Base-by-base conservation (phyloP, 805 yeast genomes). In the Candida peoriensis region DNA sequence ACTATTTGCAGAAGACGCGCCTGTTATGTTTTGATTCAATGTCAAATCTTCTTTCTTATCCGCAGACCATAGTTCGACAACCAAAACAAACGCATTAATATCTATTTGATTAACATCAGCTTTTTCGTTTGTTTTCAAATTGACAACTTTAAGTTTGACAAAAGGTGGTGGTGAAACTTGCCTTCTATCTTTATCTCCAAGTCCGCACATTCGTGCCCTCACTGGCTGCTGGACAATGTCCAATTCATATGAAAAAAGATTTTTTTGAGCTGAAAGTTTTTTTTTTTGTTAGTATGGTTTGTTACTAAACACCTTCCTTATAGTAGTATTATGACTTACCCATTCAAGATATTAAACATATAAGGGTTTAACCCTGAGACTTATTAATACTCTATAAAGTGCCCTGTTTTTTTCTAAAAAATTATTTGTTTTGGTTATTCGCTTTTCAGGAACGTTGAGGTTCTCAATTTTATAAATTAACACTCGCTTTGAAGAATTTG, bases 121-220 rank as follows among this genome's bases (percentile, higher is more conserved):
- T 8, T 44, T 50, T 12, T 44, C 39, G 17, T 54, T 52, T 2
- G 60, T 56, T 7, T 34, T 33, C 7, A 35, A 20, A 20, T 56
- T 51, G 8, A 29, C 29, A 4, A 58, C 39, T 1, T 36, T 32
- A 5, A 55, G 31, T 19, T 49, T 43, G 11, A 57, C 43, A 33
- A 58, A 57, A 3, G 61, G 61, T 5, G 61, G 59, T 4, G 63
- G 63, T 11, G 59, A 47, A 7, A 58, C 48, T 25, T 54, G 61
- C 28, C 63, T 43, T 32, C 62, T 47, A 23, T 57, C 63, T 29
- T 58, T 60, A 36, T 66, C 72, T 11, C 71, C 70, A 16, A 66
- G 53, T 1, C 72, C 72, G 43, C 72, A 66, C 71, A 66, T 66
- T 20, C 72, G 60, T 1, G 70, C 70, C 32, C 71, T 48, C 11